phyloP scores from a whole-genome alignment of 2,329 filamentous ascomycete genomes.

The Talaromyces sp. region DNA sequence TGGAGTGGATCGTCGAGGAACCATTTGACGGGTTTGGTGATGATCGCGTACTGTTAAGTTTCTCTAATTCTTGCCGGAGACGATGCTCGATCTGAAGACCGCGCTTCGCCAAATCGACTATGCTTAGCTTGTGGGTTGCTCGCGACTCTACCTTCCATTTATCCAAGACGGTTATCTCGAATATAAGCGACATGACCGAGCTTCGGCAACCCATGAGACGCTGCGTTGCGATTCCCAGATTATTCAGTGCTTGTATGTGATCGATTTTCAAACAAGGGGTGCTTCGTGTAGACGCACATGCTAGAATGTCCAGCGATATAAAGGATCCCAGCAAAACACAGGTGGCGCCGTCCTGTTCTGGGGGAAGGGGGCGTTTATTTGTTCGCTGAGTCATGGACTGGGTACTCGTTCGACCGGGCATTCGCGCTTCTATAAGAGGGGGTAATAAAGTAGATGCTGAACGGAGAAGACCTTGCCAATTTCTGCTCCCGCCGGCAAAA shows the following conservation, averaged over 20 bases:
- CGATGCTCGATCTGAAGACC: neutral
- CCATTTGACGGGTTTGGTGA: neutral
- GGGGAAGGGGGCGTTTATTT: neutral
- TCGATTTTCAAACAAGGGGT: neutral
- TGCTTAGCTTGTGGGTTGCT: neutral
- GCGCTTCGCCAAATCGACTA: neutral
- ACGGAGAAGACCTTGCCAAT: neutral
- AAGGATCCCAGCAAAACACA: constrained; percentile 1
- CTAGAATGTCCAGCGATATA: neutral
- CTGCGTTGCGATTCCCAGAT: neutral
- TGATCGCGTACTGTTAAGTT: neutral
- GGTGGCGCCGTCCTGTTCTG: neutral
- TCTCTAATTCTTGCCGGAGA: neutral
- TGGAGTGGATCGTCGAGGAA: neutral
- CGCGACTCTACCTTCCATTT: neutral
- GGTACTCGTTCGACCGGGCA: neutral
- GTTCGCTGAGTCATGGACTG: neutral
- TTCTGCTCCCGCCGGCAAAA: neutral
- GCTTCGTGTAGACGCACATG: neutral
- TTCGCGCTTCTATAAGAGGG: neutral
- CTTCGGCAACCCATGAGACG: neutral
- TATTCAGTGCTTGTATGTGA: neutral
- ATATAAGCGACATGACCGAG: neutral
- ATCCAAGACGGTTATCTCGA: neutral
- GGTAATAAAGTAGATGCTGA: neutral